Evolutionary conservation across 1,284 basidiomycete species (phyloP).

Genomic region (Hemileia vastatrix): DNA sequence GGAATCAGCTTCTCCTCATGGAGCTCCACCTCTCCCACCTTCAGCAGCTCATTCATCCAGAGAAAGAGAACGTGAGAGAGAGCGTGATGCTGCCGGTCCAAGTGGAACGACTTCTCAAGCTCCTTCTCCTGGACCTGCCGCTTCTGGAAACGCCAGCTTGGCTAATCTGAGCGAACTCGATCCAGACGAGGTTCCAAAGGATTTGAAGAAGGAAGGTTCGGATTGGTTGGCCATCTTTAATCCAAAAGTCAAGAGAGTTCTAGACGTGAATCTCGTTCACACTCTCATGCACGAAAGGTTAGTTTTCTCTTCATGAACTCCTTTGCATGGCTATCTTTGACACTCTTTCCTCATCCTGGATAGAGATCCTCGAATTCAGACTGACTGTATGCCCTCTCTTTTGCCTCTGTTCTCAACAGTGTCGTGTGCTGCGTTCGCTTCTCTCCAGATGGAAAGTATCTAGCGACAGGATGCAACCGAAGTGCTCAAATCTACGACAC

Average conservation of each 20-base stretch:
- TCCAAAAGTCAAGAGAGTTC: conserved; percentile 63
- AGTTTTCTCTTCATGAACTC: too few relatives aligned
- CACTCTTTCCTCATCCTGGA: conserved; percentile 1
- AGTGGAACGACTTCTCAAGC: conserved; percentile 27
- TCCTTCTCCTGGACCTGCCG: conserved; percentile 16
- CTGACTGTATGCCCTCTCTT: too few relatives aligned
- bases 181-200: conserved; percentile 49
- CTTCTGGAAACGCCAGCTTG: conserved; percentile 36
- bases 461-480: conserved; percentile 82
- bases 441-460: conserved; percentile 72
- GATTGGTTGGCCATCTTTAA: conserved; percentile 97
- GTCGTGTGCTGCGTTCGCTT: conserved; percentile 87
- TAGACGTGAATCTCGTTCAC: conserved; percentile 78
- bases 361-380: too few relatives aligned
- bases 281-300: conserved; percentile 81
- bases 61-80: conserved; percentile 10
- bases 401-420: conserved; percentile 47
- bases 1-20: conserved; percentile 29
- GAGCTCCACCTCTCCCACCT: conserved; percentile 30
- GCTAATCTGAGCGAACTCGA: conserved; percentile 49
- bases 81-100: conserved; percentile 13
- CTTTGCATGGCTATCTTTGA: not conserved
- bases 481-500: conserved; percentile 83
- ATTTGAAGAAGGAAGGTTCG: conserved; percentile 63
- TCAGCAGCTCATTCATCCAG: conserved; percentile 25